A percentile compares a stretch with the other conserved stretches of the same genome.
Evolutionary conservation across 331 rosid genomes (phyloP).

Genomic region (Malus hybrid): DNA sequence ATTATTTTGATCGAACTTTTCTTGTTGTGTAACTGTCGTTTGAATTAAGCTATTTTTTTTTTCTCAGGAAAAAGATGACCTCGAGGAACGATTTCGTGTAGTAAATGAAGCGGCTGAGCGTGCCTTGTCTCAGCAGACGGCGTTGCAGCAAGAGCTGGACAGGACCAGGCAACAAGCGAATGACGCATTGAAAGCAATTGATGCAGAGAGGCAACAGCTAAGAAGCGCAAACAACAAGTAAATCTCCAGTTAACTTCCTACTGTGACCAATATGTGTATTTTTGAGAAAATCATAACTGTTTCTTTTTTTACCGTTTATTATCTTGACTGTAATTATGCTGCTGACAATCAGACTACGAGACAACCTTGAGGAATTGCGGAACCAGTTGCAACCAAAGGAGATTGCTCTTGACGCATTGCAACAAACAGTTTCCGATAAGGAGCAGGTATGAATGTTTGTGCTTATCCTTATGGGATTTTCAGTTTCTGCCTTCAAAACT

Average conservation of each 20-base stretch:
- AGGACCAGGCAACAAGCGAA: slow-evolving; percentile 95
- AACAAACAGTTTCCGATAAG: slow-evolving; percentile 71
- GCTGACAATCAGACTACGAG: slow-evolving; percentile 61
- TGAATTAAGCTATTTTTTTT: slow-evolving; percentile 18
- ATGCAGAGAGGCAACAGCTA: slow-evolving; percentile 88
- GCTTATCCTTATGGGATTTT: background rate
- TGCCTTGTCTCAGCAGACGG: slow-evolving; percentile 63
- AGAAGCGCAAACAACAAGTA: slow-evolving; percentile 96
- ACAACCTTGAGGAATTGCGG: slow-evolving; percentile 82
- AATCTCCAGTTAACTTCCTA: slow-evolving; percentile 10
- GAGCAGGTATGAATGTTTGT: slow-evolving; percentile 63
- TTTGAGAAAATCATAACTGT: slow-evolving; percentile 3
- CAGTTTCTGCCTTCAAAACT: background rate
- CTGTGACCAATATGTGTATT: slow-evolving; percentile 3
- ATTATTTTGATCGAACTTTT: background rate
- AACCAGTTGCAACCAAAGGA: slow-evolving; percentile 84
- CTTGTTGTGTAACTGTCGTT: background rate
- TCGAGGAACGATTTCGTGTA: slow-evolving; percentile 60
- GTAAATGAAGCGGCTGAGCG: slow-evolving; percentile 72
- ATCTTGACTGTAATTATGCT: slow-evolving; percentile 16
- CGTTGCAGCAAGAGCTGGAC: slow-evolving; percentile 87
- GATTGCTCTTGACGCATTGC: slow-evolving; percentile 72
- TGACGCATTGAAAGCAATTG: slow-evolving; percentile 93
- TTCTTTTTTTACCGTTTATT: background rate
- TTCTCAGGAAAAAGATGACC: slow-evolving; percentile 84